phyloP scores from a whole-genome alignment of 116 monocot species.

The Dioscorea cayenensis region DNA sequence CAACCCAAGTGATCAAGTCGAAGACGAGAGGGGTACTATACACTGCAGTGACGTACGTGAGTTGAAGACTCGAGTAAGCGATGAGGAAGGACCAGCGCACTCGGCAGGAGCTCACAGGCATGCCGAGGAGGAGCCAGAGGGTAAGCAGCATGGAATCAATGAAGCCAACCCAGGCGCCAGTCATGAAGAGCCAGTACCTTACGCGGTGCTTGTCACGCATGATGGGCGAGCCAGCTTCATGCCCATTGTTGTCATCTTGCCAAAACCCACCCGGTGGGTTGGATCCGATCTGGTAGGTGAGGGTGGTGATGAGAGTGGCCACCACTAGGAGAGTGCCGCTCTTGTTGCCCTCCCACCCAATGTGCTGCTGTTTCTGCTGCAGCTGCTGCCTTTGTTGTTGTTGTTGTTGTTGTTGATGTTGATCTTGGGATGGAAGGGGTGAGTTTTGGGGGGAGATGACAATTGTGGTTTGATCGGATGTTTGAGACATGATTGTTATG shows the following conservation, averaged over 20 bases:
- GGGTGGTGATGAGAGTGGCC: conserved; percentile 5
- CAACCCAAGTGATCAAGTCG: neutral
- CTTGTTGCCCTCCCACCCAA: neutral
- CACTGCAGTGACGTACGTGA: conserved; percentile 10
- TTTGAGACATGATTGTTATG: no score
- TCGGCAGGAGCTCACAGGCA: neutral
- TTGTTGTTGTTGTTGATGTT: no score
- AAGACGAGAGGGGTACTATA: neutral
- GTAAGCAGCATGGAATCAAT: conserved; percentile 3
- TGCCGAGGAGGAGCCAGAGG: conserved; percentile 2
- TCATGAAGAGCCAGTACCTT: conserved; percentile 8
- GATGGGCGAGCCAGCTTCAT: conserved; percentile 3
- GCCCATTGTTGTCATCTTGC: neutral
- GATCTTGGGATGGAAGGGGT: no score
- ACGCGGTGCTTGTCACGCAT: conserved; percentile 7
- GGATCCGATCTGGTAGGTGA: conserved; percentile 4
- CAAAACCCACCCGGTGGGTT: conserved; percentile 6
- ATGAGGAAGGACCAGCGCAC: neutral
- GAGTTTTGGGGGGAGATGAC: no score
- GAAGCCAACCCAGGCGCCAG: conserved; percentile 3
- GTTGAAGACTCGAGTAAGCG: conserved; percentile 1
- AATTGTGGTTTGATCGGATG: no score
- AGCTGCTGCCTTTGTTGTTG: no score
- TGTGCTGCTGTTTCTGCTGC: neutral
- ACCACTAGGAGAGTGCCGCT: neutral